Evolutionary conservation across 805 yeast genomes (phyloP).

Genomic region (Candida peoriensis): DNA sequence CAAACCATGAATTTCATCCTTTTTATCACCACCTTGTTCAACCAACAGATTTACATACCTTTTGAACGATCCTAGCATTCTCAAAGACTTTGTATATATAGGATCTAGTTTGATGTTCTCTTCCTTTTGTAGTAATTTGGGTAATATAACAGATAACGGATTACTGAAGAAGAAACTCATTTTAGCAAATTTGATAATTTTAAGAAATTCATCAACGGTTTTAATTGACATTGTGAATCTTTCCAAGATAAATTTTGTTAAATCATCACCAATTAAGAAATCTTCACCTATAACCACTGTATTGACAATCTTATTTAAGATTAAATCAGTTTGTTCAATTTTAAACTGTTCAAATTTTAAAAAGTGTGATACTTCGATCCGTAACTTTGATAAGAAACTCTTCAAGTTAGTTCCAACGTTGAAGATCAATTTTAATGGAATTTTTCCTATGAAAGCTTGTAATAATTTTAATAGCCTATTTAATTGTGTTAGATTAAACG

Average conservation of each 20-base stretch:
- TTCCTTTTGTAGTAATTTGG: conserved; percentile 5
- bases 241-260: conserved; percentile 15
- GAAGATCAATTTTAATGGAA: conserved; percentile 22
- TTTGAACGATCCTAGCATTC: conserved; percentile 33
- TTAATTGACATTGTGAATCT: conserved; percentile 19
- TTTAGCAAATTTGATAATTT: conserved; percentile 18
- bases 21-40: conserved; percentile 6
- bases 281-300: conserved; percentile 15
- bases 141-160: conserved; percentile 15
- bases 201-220: conserved; percentile 22
- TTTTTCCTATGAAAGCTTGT: conserved; percentile 11
- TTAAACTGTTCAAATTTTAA: conserved; percentile 15
- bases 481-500: conserved; percentile 17
- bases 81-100: conserved; percentile 21
- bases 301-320: conserved; percentile 19
- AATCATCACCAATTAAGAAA: conserved; percentile 16
- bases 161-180: conserved; percentile 23
- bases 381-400: conserved; percentile 15
- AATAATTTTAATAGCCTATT: conserved; percentile 16
- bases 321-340: conserved; percentile 21
- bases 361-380: conserved; percentile 12
- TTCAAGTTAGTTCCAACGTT: conserved; percentile 19
- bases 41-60: conserved; percentile 15
- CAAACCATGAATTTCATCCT: conserved; percentile 8
- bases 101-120: conserved; percentile 2